Base-by-base conservation (phyloP, 176 grass and related monocot genomes). In the Bonia amplexicaulis region DNA sequence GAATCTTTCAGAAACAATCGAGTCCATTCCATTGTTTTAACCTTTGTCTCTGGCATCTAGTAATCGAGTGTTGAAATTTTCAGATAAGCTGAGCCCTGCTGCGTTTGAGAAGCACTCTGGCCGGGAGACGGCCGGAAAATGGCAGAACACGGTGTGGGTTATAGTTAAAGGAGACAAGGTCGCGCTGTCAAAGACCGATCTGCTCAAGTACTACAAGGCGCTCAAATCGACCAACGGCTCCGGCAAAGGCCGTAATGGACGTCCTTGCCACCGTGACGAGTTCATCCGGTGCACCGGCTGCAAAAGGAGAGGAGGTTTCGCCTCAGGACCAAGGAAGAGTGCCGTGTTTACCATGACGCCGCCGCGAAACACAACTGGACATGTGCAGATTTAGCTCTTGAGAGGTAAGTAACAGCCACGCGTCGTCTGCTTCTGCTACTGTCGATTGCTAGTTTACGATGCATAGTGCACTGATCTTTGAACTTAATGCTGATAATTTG, bases 41-140 rank as follows among this genome's bases (percentile, higher is more conserved):
- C 8, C 17, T 49, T 49, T 51, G 14, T 51, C 48, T 51, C 48
- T 51, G 13, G 13, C 14, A 16, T 14, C 3, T 20, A 66, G 44
- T 8, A 46, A 23, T 31, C 59, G 10, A 62, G 11, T 26, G 10
- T 15, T 57, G 82, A 12, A 52, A 47, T 55, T 55, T 66, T 40
- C 84, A 92, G 91, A 87, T 71, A 92, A 92, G 55, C 82, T 92
- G 73, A 92, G 87, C 53, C 91, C 87, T 26, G 80, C 91, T 31
- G 91, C 91, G 80, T 92, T 92, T 72, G 91, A 92, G 84, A 92
- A 92, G 69, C 91, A 92, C 68, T 92, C 87, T 14, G 87, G 80
- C 3, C 69, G 91, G 57, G 91, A 87, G 49, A 92, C 91, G 31
- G 91, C 91, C 12, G 83, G 80, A 23, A 92, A 87, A 81, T 89